phyloP scores from a whole-genome alignment of 176 grass and related monocot genomes.

The barley (Hordeum vulgare) region MorexV3_pseudomolecules_assembly NC_058519.1:547855593-547856092 shows the following conservation, averaged over 20 bases:
- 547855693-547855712: constrained; percentile 88
- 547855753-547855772: constrained; percentile 91
- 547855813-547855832: constrained; percentile 53
- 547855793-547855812: constrained; percentile 74
- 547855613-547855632: constrained; percentile 73
- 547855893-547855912: constrained; percentile 50
- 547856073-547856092: constrained; percentile 87
- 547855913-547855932: constrained; percentile 67
- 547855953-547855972: constrained; percentile 83
- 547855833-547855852: constrained; percentile 70
- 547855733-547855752: constrained; percentile 87
- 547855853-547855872: constrained; percentile 50
- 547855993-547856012: constrained; percentile 89
- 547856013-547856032: constrained; percentile 83
- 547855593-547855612: constrained; percentile 80
- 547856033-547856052: constrained; percentile 90
- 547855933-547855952: constrained; percentile 66
- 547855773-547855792: constrained; percentile 38
- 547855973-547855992: constrained; percentile 64
- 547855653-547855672: constrained; percentile 84
- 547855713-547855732: constrained; percentile 73
- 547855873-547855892: constrained; percentile 87
- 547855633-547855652: constrained; percentile 75
- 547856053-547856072: constrained; percentile 81
- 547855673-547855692: constrained; percentile 63